These are phyloP conservation scores for Takashimella koratensis DNA, from an alignment of 1,284 basidiomycete species.

Conservation along the genomic window DNA sequence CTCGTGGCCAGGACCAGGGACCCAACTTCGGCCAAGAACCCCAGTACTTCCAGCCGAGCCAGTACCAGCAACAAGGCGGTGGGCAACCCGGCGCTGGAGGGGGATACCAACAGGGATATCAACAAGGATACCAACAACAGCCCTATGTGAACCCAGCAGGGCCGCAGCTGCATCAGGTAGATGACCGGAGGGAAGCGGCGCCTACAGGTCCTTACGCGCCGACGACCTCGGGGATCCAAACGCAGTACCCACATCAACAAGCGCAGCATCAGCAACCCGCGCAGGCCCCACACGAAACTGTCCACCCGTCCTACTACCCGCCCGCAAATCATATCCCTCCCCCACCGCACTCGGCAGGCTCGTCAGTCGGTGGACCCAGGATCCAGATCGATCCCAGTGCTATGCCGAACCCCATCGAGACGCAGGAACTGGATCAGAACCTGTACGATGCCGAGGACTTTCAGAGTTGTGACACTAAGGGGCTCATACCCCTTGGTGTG, in stretches of 20 bases:
- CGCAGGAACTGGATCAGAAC: conserved; percentile 76
- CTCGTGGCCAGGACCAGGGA: conserved; percentile 7
- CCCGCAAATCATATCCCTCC: conserved; percentile 58
- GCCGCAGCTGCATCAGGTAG: conserved; percentile 31
- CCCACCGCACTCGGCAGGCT: conserved; percentile 75
- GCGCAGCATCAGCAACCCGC: conserved; percentile 6
- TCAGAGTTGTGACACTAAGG: conserved; percentile 67
- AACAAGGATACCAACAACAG: conserved; percentile 6
- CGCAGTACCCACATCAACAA: too few relatives aligned
- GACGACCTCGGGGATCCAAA: background rate
- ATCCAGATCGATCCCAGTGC: conserved; percentile 84
- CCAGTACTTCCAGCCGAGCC: conserved; percentile 15
- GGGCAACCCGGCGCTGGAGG: conserved; percentile 11
- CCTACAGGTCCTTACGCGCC: conserved; percentile 34
- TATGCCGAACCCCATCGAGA: conserved; percentile 84
- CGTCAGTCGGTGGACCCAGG: conserved; percentile 62
- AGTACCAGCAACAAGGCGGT: conserved; percentile 6
- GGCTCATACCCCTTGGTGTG: conserved; percentile 74
- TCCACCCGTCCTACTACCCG: conserved; percentile 16
- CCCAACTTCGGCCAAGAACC: conserved; percentile 4
- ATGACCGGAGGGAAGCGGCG: conserved; percentile 17
- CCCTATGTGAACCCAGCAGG: conserved; percentile 11
- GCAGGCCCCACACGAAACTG: background rate
- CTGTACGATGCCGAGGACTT: conserved; percentile 76
- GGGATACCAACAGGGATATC: conserved; percentile 8